These are phyloP conservation scores for Fagus sylvatica DNA, from an alignment of 306 rosid genomes.

Conservation along the genomic window DNA sequence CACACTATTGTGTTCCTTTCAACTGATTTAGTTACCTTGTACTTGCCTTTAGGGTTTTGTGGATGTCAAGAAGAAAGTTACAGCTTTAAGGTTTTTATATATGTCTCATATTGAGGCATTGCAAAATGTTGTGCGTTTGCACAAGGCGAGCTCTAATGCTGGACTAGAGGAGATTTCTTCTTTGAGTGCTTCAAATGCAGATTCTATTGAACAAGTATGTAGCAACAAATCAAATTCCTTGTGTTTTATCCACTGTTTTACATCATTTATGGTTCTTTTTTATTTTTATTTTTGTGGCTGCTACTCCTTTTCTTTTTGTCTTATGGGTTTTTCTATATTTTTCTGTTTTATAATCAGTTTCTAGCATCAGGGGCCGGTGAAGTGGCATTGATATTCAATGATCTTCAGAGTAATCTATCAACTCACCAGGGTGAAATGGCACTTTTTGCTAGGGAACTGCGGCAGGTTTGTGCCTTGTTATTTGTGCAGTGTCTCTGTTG, in stretches of 20 bases:
- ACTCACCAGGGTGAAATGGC: conserved; percentile 70
- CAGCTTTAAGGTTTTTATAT: conserved; percentile 57
- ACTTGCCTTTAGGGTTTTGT: conserved; percentile 47
- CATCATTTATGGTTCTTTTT: neutral
- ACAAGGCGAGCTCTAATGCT: conserved; percentile 75
- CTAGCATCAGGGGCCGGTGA: conserved; percentile 56
- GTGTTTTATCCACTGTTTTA: neutral
- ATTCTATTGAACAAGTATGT: conserved; percentile 75
- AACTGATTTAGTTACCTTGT: neutral
- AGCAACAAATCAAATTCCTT: neutral
- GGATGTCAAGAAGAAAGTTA: conserved; percentile 66
- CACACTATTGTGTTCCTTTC: neutral
- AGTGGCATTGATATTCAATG: conserved; percentile 62
- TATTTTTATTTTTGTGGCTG: neutral
- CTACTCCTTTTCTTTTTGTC: neutral
- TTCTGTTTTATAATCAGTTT: conserved; percentile 51
- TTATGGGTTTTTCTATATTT: neutral
- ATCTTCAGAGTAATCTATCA: conserved; percentile 67
- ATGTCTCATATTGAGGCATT: conserved; percentile 73
- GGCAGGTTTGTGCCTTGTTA: conserved; percentile 49
- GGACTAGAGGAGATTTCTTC: conserved; percentile 68
- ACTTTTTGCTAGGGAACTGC: conserved; percentile 65
- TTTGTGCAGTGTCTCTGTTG: neutral
- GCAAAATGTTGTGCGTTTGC: conserved; percentile 92
- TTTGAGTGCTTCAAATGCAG: conserved; percentile 56